Evolutionary conservation across 2,329 filamentous ascomycete species (phyloP).

Genomic region (Colletotrichum sp.): DNA sequence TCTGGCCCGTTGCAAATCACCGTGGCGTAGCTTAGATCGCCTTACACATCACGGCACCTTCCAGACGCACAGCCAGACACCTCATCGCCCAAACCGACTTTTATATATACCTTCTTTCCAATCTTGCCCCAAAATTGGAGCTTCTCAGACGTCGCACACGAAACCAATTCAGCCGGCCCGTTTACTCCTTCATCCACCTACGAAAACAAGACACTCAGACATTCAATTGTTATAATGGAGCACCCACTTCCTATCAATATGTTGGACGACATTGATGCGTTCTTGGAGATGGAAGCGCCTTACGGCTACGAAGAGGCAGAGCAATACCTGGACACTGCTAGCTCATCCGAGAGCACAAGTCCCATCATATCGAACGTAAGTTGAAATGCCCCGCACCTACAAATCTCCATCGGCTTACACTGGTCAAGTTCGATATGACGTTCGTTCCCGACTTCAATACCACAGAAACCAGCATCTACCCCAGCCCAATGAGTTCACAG

Average conservation of each 20-base stretch:
- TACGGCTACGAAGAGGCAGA: slow-evolving; percentile 23
- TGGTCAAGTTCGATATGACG: slow-evolving; percentile 22
- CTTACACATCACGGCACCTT: slow-evolving; percentile 20
- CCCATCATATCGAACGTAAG: slow-evolving; percentile 24
- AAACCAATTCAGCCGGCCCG: not conserved
- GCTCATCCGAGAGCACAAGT: slow-evolving; percentile 24
- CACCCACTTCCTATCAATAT: slow-evolving; percentile 19
- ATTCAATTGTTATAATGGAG: slow-evolving; percentile 6
- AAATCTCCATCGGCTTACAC: not conserved
- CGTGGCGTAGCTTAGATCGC: slow-evolving; percentile 5
- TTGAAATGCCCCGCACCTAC: not conserved
- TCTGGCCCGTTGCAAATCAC: slow-evolving; percentile 12
- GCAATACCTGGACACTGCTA: slow-evolving; percentile 18
- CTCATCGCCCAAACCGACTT: not conserved
- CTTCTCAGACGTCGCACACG: not conserved
- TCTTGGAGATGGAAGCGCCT: slow-evolving; percentile 22
- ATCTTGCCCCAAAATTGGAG: not conserved
- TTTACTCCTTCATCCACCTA: not conserved
- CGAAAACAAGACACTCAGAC: not conserved
- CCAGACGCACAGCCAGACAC: not conserved
- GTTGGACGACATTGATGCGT: slow-evolving; percentile 22
- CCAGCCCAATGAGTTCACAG: slow-evolving; percentile 32
- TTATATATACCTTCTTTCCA: not conserved
- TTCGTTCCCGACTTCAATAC: slow-evolving; percentile 29
- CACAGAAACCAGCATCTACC: slow-evolving; percentile 31